Evolutionary conservation across 352 stramenopile species (phyloP), one percentile per base, ranked within the genome.

Genomic region (Plasmopara viticola): DNA sequence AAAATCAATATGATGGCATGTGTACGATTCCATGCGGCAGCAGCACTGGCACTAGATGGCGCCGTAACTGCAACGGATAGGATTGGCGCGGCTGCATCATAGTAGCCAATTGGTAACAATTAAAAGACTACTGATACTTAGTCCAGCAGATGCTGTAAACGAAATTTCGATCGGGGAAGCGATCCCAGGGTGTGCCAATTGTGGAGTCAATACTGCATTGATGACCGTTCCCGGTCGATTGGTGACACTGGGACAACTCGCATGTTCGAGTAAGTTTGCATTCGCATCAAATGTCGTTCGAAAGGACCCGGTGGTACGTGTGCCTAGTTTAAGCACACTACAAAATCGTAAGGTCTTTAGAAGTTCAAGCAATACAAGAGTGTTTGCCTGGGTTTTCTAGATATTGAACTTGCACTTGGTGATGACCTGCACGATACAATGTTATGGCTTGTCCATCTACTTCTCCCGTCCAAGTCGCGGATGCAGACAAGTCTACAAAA

Each of bases 91-190:
- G 57, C 60, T 14, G 68, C 52, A 18, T 47, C 51, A 15, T 87
- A 87, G 8, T 87, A 74, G 31, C 51, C 51, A 1, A 15, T 9
- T 9, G 74, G 60, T 10, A 87, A 44, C 45, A 14, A 66, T 62
- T 2, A 86, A 35, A 14, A 70, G 54, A 17, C 66, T 76, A n/a
- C 72, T 48, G 20, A 63, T 44, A 0, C 56, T 51, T 0, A 87
- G 60, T 0, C 62, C 65, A 4, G 74, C 74, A 14, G 77, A 76
- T 2, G 72, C 68, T 12, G 67, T 77, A 44, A 86, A 86, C 0
- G 63, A 68, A 12, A 87, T 51, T 18, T 66, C 53, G 28, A 76
- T 63, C 13, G 52, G 53, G 8, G 74, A 79, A 31, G 48, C 50
- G 17, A 86, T 74, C 4, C 72, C 77, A 29, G 74, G 74, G 17